phyloP scores from a whole-genome alignment of 495 filamentous ascomycete species.

The Elaphomyces granulatus region DNA sequence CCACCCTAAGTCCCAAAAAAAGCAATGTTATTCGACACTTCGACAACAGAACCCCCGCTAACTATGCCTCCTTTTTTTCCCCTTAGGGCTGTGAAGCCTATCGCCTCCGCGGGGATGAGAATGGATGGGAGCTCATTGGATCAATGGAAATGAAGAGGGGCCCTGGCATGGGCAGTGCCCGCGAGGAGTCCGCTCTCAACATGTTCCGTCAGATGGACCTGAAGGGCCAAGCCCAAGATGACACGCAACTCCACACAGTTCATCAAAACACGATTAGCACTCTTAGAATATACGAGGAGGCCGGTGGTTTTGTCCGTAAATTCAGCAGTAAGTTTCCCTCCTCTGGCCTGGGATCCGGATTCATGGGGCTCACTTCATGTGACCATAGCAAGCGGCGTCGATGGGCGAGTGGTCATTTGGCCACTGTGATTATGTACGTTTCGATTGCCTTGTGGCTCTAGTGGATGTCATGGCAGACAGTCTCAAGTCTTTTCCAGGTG shows the following conservation, averaged over 20 bases:
- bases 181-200: constrained; percentile 79
- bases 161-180: constrained; percentile 40
- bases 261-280: constrained; percentile 95
- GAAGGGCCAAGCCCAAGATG: constrained; percentile 75
- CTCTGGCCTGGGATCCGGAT: not conserved
- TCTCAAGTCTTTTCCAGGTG: too few species aligned
- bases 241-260: constrained; percentile 86
- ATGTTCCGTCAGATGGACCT: constrained; percentile 99
- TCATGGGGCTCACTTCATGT: constrained; percentile 27
- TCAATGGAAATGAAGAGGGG: constrained; percentile 55
- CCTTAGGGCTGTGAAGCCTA: constrained; percentile 79
- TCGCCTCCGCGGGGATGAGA: constrained; percentile 65
- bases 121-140: constrained; percentile 76
- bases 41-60: not conserved
- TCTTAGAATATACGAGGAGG: constrained; percentile 56
- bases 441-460: too few species aligned
- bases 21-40: constrained; percentile 2
- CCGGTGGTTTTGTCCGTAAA: constrained; percentile 49
- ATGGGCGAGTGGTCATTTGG: constrained; percentile 88
- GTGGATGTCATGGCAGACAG: too few species aligned
- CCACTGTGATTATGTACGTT: too few species aligned
- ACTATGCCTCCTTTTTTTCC: not conserved
- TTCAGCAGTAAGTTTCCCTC: constrained; percentile 65
- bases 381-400: constrained; percentile 68
- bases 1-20: not conserved